Base-by-base conservation (phyloP, 1,284 basidiomycete species). In the Apiotrichum mycotoxinovorans region DNA sequence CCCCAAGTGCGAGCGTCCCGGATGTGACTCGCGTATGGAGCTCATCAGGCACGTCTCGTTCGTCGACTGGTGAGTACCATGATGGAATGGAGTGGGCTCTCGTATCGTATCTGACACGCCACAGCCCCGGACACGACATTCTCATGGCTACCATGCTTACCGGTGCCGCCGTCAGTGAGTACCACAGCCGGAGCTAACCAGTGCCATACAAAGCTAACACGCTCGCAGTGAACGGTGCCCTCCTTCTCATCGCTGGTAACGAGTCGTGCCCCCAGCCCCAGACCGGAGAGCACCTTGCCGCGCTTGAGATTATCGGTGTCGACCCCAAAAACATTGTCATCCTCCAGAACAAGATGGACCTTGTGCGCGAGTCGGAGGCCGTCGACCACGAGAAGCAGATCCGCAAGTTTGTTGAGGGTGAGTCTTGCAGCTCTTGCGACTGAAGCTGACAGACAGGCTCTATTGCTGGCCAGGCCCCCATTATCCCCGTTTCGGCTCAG, bases 101-200 rank as follows among this genome's bases (percentile, higher is more conserved):
- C 18, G 18, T n/a, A 17, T 15, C 26, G 2, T 3, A 34, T 20
- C n/a, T 23, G 40, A n/a, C n/a, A n/a, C n/a, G n/a, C 22, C 35
- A 51, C 52, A 43, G 91, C 74, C 91, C 91, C 1, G 91, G 91
- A 65, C 91, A 94, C 84, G 91, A 94, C 72, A 83, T 83, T 79
- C 77, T 98, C 77, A 98, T 98, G 95, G 95, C 95, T 58, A 98
- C 95, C 67, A 98, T 98, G 96, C 83, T 98, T 70, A 98, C 98
- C 84, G 95, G 95, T 79, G 95, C 95, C 41, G 96, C 96, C 25
- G 95, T 98, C 82, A 94, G 71, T 73, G 59, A 64, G 71, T 73
- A 35, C 14, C n/a, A n/a, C n/a, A n/a, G n/a, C n/a, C n/a, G n/a
- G n/a, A n/a, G n/a, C n/a, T n/a, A n/a, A n/a, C n/a, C 9, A 10